Base-by-base conservation (phyloP, 2,329 filamentous ascomycete species). In the Cercospora zeina region DNA sequence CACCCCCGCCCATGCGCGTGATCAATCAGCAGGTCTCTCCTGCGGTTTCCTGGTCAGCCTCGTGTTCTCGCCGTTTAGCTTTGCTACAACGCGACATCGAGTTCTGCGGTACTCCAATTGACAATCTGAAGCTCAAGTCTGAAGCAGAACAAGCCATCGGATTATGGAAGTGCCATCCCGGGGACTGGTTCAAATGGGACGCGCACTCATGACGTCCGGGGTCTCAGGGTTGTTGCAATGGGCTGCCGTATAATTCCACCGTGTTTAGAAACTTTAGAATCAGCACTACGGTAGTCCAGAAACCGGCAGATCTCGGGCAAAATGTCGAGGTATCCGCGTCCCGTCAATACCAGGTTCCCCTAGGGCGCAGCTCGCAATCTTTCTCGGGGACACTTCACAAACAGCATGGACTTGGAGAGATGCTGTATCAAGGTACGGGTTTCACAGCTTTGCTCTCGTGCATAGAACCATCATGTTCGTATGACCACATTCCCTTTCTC, bases 291-390 rank as follows among this genome's bases (percentile, higher is more conserved):
- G 11, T 30, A 51, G 21, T 14, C 3, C 21, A 50, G 21, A 50
- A n/a, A 50, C 47, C 47, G 47, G 47, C 47, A 51, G 24, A 51
- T 51, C 47, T 33, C 47, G 24, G 39, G 47, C 24, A 51, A n/a
- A 51, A 51, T 51, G 10, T 51, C 47, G 30, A 51, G 10, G 24
- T 14, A 19, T 33, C 47, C 47, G 30, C 47, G 47, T 33, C n/a
- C 47, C 47, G 47, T 51, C 47, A 31, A 51, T 51, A 33, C 27
- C 47, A 51, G 27, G 47, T 51, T 10, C 13, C 30, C 24, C 19
- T 51, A 51, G 14, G n/a, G 47, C 47, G 47, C 24, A 51, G 47
- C 24, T 30, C 24, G n/a, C 47, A 30, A 6, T 31, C 24, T 30
- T 51, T 6, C 24, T n/a, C n/a, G 47, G 10, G 39, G 39, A 21